Conservation (phyloP, 345 rosid species). For the Tarenaya hassleriana region DNA sequence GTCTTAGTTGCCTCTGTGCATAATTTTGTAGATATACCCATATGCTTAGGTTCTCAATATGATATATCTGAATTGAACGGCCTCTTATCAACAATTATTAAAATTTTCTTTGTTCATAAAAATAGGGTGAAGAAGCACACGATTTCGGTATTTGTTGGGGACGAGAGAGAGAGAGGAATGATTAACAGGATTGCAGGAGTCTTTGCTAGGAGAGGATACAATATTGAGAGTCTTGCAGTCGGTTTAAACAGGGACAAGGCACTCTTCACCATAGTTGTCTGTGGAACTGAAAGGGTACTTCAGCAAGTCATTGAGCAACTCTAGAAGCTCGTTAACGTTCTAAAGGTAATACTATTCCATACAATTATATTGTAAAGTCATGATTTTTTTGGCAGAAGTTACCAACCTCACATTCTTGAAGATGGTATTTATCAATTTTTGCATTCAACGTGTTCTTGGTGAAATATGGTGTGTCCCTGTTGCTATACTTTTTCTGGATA, state of each 20-base stretch:
- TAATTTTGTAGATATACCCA: not conserved
- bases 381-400: too few relatives aligned
- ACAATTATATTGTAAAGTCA: not conserved
- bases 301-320: constrained; percentile 90
- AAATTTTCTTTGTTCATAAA: not conserved
- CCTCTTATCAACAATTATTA: not conserved
- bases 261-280: constrained; percentile 83
- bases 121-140: constrained; percentile 76
- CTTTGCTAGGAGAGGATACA: constrained; percentile 89
- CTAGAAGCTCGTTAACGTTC: constrained; percentile 90
- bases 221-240: constrained; percentile 97
- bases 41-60: not conserved
- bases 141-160: constrained; percentile 90
- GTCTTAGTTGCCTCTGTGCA: not conserved
- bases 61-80: not conserved
- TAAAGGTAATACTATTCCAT: constrained; percentile 46
- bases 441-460: not conserved
- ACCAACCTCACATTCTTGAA: too few relatives aligned
- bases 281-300: constrained; percentile 72
- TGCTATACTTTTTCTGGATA: too few relatives aligned
- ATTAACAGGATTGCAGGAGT: constrained; percentile 96
- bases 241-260: constrained; percentile 92
- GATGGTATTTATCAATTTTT: constrained; percentile 7
- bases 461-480: too few relatives aligned
- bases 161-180: constrained; percentile 98